Base-by-base conservation (phyloP, 1,284 basidiomycete species). In the Afroboletus lepidellus region DNA sequence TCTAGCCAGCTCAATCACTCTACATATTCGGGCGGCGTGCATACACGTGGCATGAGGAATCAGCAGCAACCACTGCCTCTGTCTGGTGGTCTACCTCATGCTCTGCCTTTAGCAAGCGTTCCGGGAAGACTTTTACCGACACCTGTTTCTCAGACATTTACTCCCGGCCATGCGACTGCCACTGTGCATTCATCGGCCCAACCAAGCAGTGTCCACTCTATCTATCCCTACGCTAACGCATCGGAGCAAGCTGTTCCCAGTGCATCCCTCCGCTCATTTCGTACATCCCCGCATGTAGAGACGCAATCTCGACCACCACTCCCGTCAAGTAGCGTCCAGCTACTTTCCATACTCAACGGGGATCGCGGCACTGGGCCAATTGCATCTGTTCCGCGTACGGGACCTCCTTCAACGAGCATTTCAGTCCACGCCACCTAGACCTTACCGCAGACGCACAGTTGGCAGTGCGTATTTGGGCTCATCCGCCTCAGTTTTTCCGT, bases 1-100 rank as follows among this genome's bases (percentile, higher is more conserved):
- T 86, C 84, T 6, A 84, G 81, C 59, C 78, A 83, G 58, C 41
- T 59, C 43, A 74, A 76, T 57, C 79, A 78, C 58, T 37, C 54
- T 48, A 62, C 50, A 44, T 49, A 55, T 66, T 57, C 54, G 72
- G 68, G 58, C 74, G 29, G 54, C 34, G n/a, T 50, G 5, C 41
- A 46, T 15, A 27, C 41, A 5, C 54, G 48, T 41, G 15, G 42
- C 25, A 6, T 43, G 36, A 51, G 42, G 42, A 59, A 71, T 69
- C 82, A 83, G 57, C 77, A 69, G 45, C 80, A 84, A 55, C 62
- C 81, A 29, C 69, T 79, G 20, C 65, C 76, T 29, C 60, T 79
- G 47, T 51, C 69, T 38, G 62, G 69, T 41, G 60, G 64, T n/a
- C 39, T 46, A 41, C 13, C 47, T 7, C 48, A 53, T 21, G 50